Evolutionary conservation across 2,329 filamentous ascomycete genomes (phyloP).

Genomic region (Acephala macrosclerotiorum): DNA sequence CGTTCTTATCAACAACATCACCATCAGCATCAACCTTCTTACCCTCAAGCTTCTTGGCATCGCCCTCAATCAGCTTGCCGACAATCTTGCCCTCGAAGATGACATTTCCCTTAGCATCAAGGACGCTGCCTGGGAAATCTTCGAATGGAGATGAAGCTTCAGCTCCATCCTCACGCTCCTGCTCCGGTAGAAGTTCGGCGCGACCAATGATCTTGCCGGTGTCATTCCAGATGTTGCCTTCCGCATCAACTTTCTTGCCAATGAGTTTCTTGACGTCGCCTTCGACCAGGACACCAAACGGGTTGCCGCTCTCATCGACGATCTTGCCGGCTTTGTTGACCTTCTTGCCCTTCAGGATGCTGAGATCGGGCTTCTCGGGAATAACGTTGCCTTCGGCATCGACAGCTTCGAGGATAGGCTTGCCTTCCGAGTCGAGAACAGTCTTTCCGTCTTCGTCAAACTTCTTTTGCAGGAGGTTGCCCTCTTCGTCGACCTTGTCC

Average conservation of each 20-base stretch:
- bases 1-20: constrained; percentile 80
- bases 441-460: constrained; percentile 60
- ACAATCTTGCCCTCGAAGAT: constrained; percentile 58
- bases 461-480: constrained; percentile 64
- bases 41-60: constrained; percentile 68
- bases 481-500: constrained; percentile 71
- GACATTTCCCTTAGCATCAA: constrained; percentile 61
- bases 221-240: constrained; percentile 77
- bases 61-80: constrained; percentile 69
- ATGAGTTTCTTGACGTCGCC: constrained; percentile 70
- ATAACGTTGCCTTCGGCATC: constrained; percentile 9
- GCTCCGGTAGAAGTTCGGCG: constrained; percentile 67
- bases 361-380: constrained; percentile 31
- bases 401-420: constrained; percentile 15
- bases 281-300: constrained; percentile 68
- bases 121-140: constrained; percentile 60
- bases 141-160: constrained; percentile 59
- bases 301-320: constrained; percentile 55
- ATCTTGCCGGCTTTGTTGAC: constrained; percentile 67
- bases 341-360: constrained; percentile 55
- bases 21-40: constrained; percentile 82
- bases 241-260: constrained; percentile 69
- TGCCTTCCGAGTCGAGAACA: constrained; percentile 42
- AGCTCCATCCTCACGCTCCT: constrained; percentile 56
- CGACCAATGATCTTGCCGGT: constrained; percentile 71